These are phyloP conservation scores for Botrytis deweyae DNA, from an alignment of 2,329 filamentous ascomycete genomes.

Conservation along the genomic window DNA sequence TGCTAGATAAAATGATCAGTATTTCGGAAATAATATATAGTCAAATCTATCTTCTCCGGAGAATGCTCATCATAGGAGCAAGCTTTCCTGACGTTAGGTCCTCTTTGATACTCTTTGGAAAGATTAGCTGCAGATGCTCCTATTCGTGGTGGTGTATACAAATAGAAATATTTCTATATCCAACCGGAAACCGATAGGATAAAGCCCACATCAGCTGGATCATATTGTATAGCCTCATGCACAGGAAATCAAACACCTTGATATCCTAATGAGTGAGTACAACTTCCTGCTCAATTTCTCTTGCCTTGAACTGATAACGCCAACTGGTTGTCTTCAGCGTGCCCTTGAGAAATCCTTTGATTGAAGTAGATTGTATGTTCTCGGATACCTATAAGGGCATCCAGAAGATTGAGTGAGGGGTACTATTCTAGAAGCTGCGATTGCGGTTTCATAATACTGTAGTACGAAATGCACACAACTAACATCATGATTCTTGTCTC, in stretches of 20 bases:
- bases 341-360: not conserved
- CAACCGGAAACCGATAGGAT: not conserved
- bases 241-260: not conserved
- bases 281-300: not conserved
- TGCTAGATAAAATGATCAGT: not conserved
- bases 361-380: not conserved
- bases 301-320: not conserved
- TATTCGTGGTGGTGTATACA: not conserved
- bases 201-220: not conserved
- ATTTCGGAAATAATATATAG: not conserved
- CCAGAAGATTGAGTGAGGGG: not conserved
- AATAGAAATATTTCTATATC: not conserved
- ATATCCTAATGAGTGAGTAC: not conserved
- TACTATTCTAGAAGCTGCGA: not conserved
- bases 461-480: not conserved
- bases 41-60: not conserved
- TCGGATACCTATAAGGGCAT: not conserved
- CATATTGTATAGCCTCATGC: not conserved
- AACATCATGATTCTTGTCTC: not conserved
- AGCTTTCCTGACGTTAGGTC: not conserved
- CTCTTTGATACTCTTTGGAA: not conserved
- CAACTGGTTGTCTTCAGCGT: not conserved
- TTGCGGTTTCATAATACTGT: not conserved
- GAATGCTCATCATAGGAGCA: not conserved
- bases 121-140: not conserved